phyloP scores from a whole-genome alignment of 202 grass and related monocot genomes.

The Dendrocalamus latiflorus region DNA sequence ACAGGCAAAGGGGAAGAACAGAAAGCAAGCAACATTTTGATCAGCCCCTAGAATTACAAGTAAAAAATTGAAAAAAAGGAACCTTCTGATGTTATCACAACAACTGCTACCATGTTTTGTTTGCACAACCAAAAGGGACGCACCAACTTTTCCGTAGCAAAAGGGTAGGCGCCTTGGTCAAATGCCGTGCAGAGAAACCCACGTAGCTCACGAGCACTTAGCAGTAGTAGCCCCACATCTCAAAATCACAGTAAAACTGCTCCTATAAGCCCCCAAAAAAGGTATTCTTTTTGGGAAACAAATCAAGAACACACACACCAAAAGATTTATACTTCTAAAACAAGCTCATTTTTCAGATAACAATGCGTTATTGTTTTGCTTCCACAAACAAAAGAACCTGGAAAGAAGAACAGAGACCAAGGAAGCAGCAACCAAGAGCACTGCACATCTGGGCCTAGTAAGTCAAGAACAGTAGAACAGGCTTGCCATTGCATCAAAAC shows the following conservation, averaged over 20 bases:
- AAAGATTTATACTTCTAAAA: neutral
- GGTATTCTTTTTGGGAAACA: too few species aligned
- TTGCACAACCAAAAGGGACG: conserved; percentile 27
- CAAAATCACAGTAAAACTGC: conserved; percentile 2
- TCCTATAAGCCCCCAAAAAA: neutral
- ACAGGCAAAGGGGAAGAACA: neutral
- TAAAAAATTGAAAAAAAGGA: neutral
- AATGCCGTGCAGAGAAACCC: conserved; percentile 17
- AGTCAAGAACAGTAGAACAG: neutral
- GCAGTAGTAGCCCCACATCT: conserved; percentile 16
- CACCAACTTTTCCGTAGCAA: conserved; percentile 29
- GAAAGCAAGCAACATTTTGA: neutral
- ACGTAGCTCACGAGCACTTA: conserved; percentile 36
- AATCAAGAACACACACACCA: too few species aligned
- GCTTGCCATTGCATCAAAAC: neutral
- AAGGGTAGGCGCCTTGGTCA: conserved; percentile 30
- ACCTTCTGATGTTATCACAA: conserved; percentile 14
- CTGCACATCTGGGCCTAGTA: neutral
- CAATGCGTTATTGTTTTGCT: neutral
- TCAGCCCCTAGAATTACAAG: neutral
- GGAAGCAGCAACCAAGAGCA: neutral
- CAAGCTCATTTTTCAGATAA: neutral
- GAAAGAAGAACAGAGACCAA: neutral
- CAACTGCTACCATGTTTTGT: conserved; percentile 28
- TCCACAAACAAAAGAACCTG: neutral